Conservation (phyloP, 2,329 filamentous ascomycete species). For the Fusarium buharicum region DNA sequence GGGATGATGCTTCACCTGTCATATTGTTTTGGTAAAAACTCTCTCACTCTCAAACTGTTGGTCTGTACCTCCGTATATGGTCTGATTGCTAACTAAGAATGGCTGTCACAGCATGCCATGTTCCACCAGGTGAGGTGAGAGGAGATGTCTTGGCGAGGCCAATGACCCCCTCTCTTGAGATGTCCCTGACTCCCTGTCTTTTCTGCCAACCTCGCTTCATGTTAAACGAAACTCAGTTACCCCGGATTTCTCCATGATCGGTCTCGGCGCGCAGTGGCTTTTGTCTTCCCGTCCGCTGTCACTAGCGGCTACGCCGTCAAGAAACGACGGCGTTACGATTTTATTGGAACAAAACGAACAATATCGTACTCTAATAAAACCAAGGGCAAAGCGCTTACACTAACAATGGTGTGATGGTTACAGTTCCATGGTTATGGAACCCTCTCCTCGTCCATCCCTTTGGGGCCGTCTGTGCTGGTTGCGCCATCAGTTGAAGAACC, state of each 20-base stretch:
- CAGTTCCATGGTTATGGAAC: constrained; percentile 26
- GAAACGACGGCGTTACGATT: constrained; percentile 5
- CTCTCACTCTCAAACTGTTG: not conserved
- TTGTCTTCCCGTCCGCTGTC: constrained; percentile 17
- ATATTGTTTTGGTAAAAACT: constrained; percentile 10
- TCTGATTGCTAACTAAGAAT: constrained; percentile 1
- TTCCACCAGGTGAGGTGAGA: constrained; percentile 6
- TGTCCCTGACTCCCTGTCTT: constrained; percentile 14
- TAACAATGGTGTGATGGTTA: constrained; percentile 15
- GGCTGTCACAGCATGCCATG: constrained; percentile 18
- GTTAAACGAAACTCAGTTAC: constrained; percentile 16
- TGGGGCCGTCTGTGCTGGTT: constrained; percentile 19
- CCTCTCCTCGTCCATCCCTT: constrained; percentile 17
- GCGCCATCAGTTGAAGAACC: constrained; percentile 5
- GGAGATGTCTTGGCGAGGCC: constrained; percentile 4
- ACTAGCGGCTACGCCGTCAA: constrained; percentile 24
- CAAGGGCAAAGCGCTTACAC: constrained; percentile 6
- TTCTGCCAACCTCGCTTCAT: constrained; percentile 3
- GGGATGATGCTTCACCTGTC: constrained; percentile 27
- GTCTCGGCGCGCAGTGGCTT: constrained; percentile 25
- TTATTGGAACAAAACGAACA: constrained; percentile 4
- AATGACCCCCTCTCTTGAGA: no score
- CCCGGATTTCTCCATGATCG: constrained; percentile 33
- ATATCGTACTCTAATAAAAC: not conserved
- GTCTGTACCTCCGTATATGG: not conserved